Percentiles rank a stretch among this genome's conserved stretches.
Evolutionary conservation across 192 early-diverging fungal species (phyloP).

Genomic region (Gamsiella multidivaricata): DNA sequence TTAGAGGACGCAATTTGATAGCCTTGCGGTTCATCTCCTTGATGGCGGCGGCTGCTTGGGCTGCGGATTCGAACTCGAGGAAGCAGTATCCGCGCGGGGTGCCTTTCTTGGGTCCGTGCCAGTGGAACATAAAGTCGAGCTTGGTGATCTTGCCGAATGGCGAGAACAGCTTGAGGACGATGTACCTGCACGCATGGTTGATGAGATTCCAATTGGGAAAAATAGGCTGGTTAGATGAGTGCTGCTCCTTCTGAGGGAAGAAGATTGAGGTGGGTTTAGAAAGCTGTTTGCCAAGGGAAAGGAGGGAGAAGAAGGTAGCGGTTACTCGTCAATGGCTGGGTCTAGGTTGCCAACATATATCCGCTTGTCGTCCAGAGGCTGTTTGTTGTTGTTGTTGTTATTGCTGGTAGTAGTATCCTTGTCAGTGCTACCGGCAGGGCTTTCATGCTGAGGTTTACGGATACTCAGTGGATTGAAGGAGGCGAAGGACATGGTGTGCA

Average conservation of each 20-base stretch:
- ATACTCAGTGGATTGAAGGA: background rate
- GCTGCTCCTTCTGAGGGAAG: too few species aligned
- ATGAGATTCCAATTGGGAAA: too few species aligned
- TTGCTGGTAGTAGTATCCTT: too few species aligned
- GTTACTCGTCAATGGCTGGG: slow-evolving; percentile 70
- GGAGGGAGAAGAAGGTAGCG: background rate
- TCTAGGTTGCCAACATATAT: slow-evolving; percentile 80
- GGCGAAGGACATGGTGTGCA: background rate
- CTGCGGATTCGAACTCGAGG: slow-evolving; percentile 61
- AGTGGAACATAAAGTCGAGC: slow-evolving; percentile 75
- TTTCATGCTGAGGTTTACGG: background rate
- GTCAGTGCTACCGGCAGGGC: background rate
- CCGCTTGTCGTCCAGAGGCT: slow-evolving; percentile 57
- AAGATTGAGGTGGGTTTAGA: background rate
- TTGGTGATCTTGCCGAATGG: slow-evolving; percentile 73
- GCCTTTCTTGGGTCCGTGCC: slow-evolving; percentile 71
- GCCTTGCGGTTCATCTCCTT: slow-evolving; percentile 62
- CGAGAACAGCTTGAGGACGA: slow-evolving; percentile 74
- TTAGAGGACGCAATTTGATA: slow-evolving; percentile 65
- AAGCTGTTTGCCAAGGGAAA: background rate
- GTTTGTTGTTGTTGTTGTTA: background rate
- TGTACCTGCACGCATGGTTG: slow-evolving; percentile 54
- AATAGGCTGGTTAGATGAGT: too few species aligned
- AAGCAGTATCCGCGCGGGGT: slow-evolving; percentile 79
- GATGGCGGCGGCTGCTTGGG: slow-evolving; percentile 68